Base-by-base conservation (phyloP, 768 basidiomycete genomes). In the Chlorophyllum brunneum region DNA sequence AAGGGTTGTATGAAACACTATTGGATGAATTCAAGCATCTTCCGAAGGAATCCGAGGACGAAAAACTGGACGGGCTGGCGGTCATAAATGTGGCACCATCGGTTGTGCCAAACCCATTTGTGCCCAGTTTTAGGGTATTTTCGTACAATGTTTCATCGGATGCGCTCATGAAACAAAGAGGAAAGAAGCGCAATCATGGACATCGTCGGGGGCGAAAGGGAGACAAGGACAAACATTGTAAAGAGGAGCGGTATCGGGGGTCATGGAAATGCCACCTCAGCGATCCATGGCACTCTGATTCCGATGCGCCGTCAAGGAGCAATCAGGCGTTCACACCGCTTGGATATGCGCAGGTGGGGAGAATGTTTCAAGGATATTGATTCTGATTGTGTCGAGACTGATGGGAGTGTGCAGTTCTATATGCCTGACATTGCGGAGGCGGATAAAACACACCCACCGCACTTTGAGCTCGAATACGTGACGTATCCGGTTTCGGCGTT, bases 61-160 rank as follows among this genome's bases (percentile, higher is more conserved):
- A 80, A 59, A 74, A 86, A 55, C 30, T 53, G 44, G 43, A 53
- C 26, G 51, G 43, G 29, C 91, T 85, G 60, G 81, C 81, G 3
- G 82, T 89, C 30, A 78, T 92, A 56, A 92, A 90, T 63, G 86
- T 92, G 23, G 78, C 80, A 30, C 88, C 93, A 4, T 80, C 88
- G 29, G 82, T 93, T 18, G 86, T 94, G 50, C 92, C 92, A n/a
- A 91, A 91, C 53, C 84, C 84, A 15, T 97, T 88, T 69, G 67
- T 88, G 42, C 91, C 94, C 2, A 78, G 84, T 13, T 82, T 94
- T 61, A 73, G 92, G 58, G 75, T 94, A 10, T 95, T 83, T 69
- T 74, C 82, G 59, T 95, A 92, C 75, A 95, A 95, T 64, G 71
- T 79, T 20, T 82, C 51, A 23, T 22, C 84, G 1, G 80, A 70